Evolutionary conservation across 2,329 filamentous ascomycete genomes (phyloP).

Genomic region (Colletotrichum lupini): DNA sequence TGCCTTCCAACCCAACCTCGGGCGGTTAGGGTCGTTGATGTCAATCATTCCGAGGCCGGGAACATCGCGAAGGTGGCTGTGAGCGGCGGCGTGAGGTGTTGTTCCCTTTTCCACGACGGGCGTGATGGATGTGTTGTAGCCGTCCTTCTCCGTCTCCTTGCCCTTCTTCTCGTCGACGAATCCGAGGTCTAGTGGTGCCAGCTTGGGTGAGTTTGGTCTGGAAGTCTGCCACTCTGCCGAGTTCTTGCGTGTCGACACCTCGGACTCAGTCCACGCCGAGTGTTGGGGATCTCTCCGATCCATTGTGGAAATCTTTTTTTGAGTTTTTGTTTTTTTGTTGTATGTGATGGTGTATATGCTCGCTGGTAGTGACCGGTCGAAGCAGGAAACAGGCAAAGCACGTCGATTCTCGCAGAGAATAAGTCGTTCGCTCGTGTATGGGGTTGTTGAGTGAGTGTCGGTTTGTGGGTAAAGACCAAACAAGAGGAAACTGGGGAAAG

Average conservation of each 20-base stretch:
- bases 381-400: constrained; percentile 1
- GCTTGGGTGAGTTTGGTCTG: constrained; percentile 32
- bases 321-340: background rate
- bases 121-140: constrained; percentile 27
- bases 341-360: background rate
- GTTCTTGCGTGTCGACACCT: constrained; percentile 34
- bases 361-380: constrained; percentile 9
- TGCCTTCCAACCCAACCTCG: constrained; percentile 53
- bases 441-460: constrained; percentile 14
- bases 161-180: constrained; percentile 22
- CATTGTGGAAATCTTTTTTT: constrained; percentile 10
- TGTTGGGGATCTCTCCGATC: constrained; percentile 23
- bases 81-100: background rate
- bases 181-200: constrained; percentile 25
- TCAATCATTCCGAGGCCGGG: constrained; percentile 28
- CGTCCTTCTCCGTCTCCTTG: constrained; percentile 21
- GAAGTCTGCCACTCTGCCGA: constrained; percentile 32
- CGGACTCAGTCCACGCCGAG: constrained; percentile 32
- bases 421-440: constrained; percentile 14
- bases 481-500: background rate
- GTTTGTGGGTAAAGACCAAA: background rate
- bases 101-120: constrained; percentile 33
- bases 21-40: constrained; percentile 42
- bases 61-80: background rate
- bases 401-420: constrained; percentile 32